Conservation (phyloP, 73 alveolate species). For the Paramecium pentaurelia region DNA sequence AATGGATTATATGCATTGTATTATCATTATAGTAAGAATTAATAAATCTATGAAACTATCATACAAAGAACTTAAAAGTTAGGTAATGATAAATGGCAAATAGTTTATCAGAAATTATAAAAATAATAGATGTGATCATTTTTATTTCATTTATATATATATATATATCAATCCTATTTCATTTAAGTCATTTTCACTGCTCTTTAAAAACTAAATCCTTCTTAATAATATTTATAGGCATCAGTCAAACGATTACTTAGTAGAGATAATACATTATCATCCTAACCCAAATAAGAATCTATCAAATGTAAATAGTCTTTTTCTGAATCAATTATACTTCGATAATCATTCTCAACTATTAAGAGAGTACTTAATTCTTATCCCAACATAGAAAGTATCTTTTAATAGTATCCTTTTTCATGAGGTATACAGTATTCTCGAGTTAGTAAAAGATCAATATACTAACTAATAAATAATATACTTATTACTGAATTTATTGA, state of each 20-base stretch:
- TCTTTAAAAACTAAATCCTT: not conserved
- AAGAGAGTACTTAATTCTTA: not conserved
- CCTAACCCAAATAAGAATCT: not conserved
- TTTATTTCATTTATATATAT: not conserved
- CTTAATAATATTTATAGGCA: not conserved
- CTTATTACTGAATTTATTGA: not conserved
- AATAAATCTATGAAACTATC: not conserved
- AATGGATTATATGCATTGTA: not conserved
- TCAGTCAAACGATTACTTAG: not conserved
- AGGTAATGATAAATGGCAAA: not conserved
- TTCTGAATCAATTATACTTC: not conserved
- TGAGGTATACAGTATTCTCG: constrained; percentile 37
- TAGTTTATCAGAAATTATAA: not conserved
- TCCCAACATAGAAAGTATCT: not conserved
- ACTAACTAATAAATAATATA: constrained; percentile 1
- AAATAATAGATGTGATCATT: not conserved
- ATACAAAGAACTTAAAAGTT: not conserved
- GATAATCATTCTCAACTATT: not conserved
- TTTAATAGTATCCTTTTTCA: not conserved
- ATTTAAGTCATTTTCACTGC: constrained; percentile 34
- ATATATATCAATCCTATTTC: not conserved
- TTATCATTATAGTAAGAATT: not conserved
- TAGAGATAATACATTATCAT: not conserved
- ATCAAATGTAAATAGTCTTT: not conserved
- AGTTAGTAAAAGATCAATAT: constrained; percentile 2